phyloP scores from a whole-genome alignment of 2,329 filamentous ascomycete species.

The Exophiala spinifera region DNA sequence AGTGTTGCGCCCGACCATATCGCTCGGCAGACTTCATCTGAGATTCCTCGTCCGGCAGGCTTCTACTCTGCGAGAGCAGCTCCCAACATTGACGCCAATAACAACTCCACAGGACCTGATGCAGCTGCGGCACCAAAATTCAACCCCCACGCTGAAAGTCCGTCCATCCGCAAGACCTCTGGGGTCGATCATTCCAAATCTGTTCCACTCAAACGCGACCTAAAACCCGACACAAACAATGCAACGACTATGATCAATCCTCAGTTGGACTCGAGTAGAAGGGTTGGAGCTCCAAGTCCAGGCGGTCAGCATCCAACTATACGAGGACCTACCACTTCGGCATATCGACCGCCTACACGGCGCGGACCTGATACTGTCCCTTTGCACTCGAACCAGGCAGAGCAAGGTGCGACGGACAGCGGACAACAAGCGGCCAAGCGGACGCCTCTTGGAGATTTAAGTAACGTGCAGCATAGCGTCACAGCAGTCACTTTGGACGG shows the following conservation, averaged over 20 bases:
- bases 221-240: constrained; percentile 32
- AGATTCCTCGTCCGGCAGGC: constrained; percentile 1
- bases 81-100: constrained; percentile 54
- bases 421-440: constrained; percentile 33
- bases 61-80: constrained; percentile 72
- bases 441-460: constrained; percentile 45
- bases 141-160: constrained; percentile 72
- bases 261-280: constrained; percentile 14
- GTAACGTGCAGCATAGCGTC: constrained; percentile 36
- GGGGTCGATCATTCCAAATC: constrained; percentile 80
- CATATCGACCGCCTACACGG: constrained; percentile 45
- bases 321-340: constrained; percentile 17
- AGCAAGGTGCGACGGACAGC: constrained; percentile 19
- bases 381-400: constrained; percentile 25
- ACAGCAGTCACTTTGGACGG: constrained; percentile 22
- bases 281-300: constrained; percentile 16
- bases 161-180: constrained; percentile 83
- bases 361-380: constrained; percentile 34
- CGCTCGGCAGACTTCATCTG: constrained; percentile 3
- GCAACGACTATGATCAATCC: constrained; percentile 20
- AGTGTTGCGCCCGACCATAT: constrained; percentile 22
- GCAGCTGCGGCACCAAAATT: constrained; percentile 55
- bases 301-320: constrained; percentile 2
- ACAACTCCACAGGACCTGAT: constrained; percentile 41
- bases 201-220: constrained; percentile 61